A percentile compares a stretch with the other conserved stretches of the same genome.
phyloP scores from a whole-genome alignment of 352 stramenopile species.

The Pythium utonaiense region DNA sequence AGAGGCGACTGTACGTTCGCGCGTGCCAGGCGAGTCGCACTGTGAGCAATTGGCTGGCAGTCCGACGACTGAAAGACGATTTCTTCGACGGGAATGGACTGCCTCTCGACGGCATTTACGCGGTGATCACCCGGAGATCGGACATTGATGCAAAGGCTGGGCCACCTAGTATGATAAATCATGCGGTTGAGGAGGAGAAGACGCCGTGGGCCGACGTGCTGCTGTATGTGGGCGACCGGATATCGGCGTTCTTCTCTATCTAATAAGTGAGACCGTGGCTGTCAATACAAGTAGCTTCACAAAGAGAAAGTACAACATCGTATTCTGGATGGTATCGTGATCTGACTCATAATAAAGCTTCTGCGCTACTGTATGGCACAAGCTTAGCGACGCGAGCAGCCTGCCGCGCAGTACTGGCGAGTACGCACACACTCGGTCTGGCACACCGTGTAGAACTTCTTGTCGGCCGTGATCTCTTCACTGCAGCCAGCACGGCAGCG shows the following conservation, averaged over 20 bases:
- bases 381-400: constrained; percentile 16
- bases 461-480: constrained; percentile 13
- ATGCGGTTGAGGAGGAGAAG: background rate
- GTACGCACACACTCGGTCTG: constrained; percentile 28
- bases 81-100: constrained; percentile 11
- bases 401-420: constrained; percentile 25
- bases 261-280: background rate
- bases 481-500: constrained; percentile 3
- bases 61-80: constrained; percentile 3
- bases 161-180: too few relatives aligned
- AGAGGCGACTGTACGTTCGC: constrained; percentile 5
- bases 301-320: background rate
- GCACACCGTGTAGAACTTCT: constrained; percentile 19
- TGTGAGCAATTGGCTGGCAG: background rate
- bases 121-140: background rate
- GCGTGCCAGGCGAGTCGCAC: constrained; percentile 3
- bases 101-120: constrained; percentile 6
- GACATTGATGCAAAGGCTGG: background rate
- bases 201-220: constrained; percentile 3
- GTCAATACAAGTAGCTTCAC: background rate
- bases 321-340: too few relatives aligned
- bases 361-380: too few relatives aligned
- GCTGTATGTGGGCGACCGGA: constrained; percentile 1
- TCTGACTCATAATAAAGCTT: too few relatives aligned
- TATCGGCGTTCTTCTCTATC: constrained; percentile 3